phyloP scores from a whole-genome alignment of 2,329 filamentous ascomycete species.

The Colletotrichum costaricense region DNA sequence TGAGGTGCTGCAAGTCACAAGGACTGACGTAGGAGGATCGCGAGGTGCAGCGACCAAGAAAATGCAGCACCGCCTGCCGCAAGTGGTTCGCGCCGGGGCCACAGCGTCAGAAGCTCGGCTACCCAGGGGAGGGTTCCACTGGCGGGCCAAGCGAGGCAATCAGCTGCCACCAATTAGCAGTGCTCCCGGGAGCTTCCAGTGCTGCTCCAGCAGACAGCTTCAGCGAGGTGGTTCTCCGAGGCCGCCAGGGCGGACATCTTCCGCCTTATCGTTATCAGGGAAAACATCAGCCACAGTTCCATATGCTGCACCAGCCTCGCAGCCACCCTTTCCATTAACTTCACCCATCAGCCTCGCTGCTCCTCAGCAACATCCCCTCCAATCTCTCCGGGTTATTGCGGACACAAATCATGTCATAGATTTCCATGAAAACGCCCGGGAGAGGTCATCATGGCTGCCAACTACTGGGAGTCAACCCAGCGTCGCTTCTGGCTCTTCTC shows the following conservation, averaged over 20 bases:
- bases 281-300: background rate
- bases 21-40: conserved; percentile 36
- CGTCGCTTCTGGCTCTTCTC: conserved; percentile 87
- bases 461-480: conserved; percentile 97
- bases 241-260: conserved; percentile 20
- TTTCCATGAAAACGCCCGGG: background rate
- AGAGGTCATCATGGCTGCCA: conserved; percentile 79
- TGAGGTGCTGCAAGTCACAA: conserved; percentile 27
- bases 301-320: background rate
- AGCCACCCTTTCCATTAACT: background rate
- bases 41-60: conserved; percentile 35
- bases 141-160: conserved; percentile 35
- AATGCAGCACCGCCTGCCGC: conserved; percentile 32
- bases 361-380: background rate
- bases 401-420: conserved; percentile 24
- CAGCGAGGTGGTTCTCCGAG: background rate
- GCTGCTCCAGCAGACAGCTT: conserved; percentile 26
- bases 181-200: conserved; percentile 24
- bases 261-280: conserved; percentile 29
- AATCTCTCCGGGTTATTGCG: background rate
- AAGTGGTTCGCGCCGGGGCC: conserved; percentile 35
- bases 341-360: conserved; percentile 7
- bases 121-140: conserved; percentile 25
- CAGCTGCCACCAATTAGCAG: conserved; percentile 34
- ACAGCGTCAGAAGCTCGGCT: conserved; percentile 36